Evolutionary conservation across 768 basidiomycete species (phyloP).

Genomic region (Punctularia strigosozonata): DNA sequence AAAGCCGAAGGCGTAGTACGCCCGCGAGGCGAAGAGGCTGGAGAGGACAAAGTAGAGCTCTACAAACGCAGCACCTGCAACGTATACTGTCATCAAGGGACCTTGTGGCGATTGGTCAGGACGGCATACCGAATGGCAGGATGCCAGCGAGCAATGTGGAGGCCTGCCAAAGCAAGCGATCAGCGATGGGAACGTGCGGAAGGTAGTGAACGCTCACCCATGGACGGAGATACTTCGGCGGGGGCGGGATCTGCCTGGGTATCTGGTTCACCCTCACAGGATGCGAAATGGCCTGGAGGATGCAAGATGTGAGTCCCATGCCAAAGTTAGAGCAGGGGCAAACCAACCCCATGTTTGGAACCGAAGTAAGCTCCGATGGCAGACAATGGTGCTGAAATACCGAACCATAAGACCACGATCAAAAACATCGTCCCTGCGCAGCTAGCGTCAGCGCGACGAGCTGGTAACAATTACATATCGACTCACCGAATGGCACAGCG

Average conservation of each 20-base stretch:
- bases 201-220: conserved; percentile 39
- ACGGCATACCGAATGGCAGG: conserved; percentile 67
- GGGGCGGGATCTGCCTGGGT: conserved; percentile 90
- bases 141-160: conserved; percentile 80
- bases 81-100: conserved; percentile 1
- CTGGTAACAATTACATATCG: conserved; percentile 2
- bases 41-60: conserved; percentile 90
- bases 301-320: conserved; percentile 6
- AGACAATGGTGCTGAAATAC: conserved; percentile 86
- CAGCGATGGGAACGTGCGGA: conserved; percentile 3
- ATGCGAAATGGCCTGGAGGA: conserved; percentile 49
- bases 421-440: conserved; percentile 67
- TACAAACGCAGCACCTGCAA: conserved; percentile 84
- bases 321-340: neutral
- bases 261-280: conserved; percentile 89
- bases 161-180: conserved; percentile 23
- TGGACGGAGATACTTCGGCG: conserved; percentile 72
- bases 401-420: conserved; percentile 83
- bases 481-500: conserved; percentile 85
- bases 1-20: conserved; percentile 96
- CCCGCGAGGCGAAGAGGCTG: conserved; percentile 81
- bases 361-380: conserved; percentile 82
- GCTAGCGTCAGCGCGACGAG: neutral
- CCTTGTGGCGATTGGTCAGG: neutral
- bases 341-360: conserved; percentile 63